Evolutionary conservation across 2,329 filamentous ascomycete genomes (phyloP).

Genomic region (Fusarium sarcochroum): DNA sequence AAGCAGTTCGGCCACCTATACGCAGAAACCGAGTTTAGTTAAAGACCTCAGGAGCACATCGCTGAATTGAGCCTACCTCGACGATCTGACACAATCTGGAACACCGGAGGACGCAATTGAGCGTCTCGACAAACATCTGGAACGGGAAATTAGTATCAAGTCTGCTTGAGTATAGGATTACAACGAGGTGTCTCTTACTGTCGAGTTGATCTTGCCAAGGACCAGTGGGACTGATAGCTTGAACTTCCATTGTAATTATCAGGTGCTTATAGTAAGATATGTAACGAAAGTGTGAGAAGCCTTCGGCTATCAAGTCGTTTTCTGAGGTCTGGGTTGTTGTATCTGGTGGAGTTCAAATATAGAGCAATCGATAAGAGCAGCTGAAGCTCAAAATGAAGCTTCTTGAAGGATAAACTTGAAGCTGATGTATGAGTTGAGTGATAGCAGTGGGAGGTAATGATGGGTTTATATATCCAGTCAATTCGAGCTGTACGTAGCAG

Average conservation of each 20-base stretch:
- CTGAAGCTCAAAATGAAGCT: not conserved
- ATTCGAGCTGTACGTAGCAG: slow-evolving; percentile 25
- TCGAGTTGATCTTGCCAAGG: slow-evolving; percentile 71
- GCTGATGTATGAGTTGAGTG: slow-evolving; percentile 15
- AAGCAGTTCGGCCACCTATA: slow-evolving; percentile 88
- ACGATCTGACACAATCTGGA: slow-evolving; percentile 81
- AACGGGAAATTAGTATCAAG: slow-evolving; percentile 21
- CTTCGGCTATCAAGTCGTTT: not conserved
- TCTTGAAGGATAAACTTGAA: slow-evolving; percentile 4
- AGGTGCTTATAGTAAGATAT: not conserved
- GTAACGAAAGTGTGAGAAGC: not conserved
- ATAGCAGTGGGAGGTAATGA: slow-evolving; percentile 19
- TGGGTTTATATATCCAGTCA: slow-evolving; percentile 40
- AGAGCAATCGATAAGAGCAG: not conserved
- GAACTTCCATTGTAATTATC: slow-evolving; percentile 41
- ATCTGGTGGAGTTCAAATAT: not conserved
- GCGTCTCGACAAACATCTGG: slow-evolving; percentile 71
- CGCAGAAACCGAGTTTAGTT: slow-evolving; percentile 8
- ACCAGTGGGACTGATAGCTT: slow-evolving; percentile 42
- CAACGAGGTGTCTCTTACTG: slow-evolving; percentile 58
- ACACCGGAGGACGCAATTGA: slow-evolving; percentile 69
- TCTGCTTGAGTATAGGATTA: not conserved
- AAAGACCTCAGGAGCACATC: not conserved
- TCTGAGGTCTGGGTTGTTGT: not conserved
- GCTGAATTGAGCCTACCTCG: slow-evolving; percentile 68